These are phyloP conservation scores for Ogataea salicorniae DNA, from an alignment of 805 yeast genomes.

Conservation along the genomic window DNA sequence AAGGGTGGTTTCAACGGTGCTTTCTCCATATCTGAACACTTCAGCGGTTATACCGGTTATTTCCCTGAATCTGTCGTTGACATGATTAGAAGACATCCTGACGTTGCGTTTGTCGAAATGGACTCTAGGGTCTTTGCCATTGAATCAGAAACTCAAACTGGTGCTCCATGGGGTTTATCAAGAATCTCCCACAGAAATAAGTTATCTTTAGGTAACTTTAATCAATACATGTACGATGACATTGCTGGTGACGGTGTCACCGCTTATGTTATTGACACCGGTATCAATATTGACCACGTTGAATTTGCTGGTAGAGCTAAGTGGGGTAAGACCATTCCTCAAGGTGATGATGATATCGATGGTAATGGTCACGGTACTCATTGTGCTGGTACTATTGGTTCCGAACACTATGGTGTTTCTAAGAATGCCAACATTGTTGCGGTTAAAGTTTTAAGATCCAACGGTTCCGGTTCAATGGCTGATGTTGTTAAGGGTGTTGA, in stretches of 20 bases:
- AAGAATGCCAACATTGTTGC: conserved; percentile 76
- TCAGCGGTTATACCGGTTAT: conserved; percentile 81
- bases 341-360: conserved; percentile 64
- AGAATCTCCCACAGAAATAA: conserved; percentile 81
- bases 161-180: conserved; percentile 94
- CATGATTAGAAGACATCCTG: conserved; percentile 52
- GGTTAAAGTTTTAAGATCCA: conserved; percentile 75
- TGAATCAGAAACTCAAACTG: conserved; percentile 64
- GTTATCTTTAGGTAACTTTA: conserved; percentile 61
- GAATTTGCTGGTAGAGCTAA: conserved; percentile 81
- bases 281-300: conserved; percentile 67
- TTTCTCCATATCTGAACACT: conserved; percentile 51
- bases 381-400: conserved; percentile 93
- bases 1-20: conserved; percentile 55
- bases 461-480: conserved; percentile 80
- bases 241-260: conserved; percentile 82
- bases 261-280: conserved; percentile 86
- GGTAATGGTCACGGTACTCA: conserved; percentile 96
- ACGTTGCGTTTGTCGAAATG: conserved; percentile 58
- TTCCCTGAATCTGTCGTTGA: conserved; percentile 74
- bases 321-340: conserved; percentile 83
- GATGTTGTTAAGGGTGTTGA: conserved; percentile 84
- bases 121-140: conserved; percentile 67
- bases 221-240: conserved; percentile 66
- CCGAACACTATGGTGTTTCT: conserved; percentile 76